Evolutionary conservation across 83 land plant genomes (phyloP).

Genomic region (Diphasiastrum complanatum): DNA sequence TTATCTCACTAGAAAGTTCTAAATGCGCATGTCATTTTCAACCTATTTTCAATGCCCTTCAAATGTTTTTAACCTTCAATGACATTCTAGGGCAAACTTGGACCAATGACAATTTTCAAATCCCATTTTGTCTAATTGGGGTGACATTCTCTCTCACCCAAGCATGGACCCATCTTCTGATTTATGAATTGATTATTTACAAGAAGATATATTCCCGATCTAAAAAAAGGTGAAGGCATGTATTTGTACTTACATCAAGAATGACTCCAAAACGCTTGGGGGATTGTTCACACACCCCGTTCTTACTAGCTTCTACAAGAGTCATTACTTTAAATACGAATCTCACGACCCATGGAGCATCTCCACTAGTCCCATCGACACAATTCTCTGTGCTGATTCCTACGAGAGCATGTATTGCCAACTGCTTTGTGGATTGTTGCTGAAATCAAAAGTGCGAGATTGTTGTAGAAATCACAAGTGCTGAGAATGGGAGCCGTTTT

Average conservation of each 20-base stretch:
- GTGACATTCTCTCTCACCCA: too few relatives aligned
- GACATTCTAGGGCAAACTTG: too few relatives aligned
- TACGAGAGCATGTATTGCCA: constrained; percentile 82
- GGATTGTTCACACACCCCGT: constrained; percentile 71
- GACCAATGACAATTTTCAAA: too few relatives aligned
- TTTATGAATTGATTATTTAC: too few relatives aligned
- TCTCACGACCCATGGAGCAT: constrained; percentile 54
- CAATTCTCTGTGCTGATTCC: constrained; percentile 63
- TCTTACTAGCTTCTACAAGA: constrained; percentile 69
- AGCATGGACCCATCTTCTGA: too few relatives aligned
- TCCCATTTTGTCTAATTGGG: too few relatives aligned
- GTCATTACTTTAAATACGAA: constrained; percentile 49
- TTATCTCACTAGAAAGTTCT: too few relatives aligned
- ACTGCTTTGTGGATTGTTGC: constrained; percentile 65
- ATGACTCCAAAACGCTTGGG: constrained; percentile 67
- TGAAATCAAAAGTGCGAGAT: too few relatives aligned
- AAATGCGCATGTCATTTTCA: too few relatives aligned
- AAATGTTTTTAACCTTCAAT: too few relatives aligned
- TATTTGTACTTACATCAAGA: constrained; percentile 64
- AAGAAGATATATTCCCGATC: constrained; percentile 54
- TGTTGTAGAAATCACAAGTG: constrained; percentile 43
- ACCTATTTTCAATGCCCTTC: too few relatives aligned
- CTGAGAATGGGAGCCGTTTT: constrained; percentile 61
- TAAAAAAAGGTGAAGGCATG: constrained; percentile 71
- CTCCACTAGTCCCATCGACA: constrained; percentile 67